Evolutionary conservation across 352 stramenopile species (phyloP), one percentile per base, ranked within the genome.

Genomic region (Globisporangium apiculatum): DNA sequence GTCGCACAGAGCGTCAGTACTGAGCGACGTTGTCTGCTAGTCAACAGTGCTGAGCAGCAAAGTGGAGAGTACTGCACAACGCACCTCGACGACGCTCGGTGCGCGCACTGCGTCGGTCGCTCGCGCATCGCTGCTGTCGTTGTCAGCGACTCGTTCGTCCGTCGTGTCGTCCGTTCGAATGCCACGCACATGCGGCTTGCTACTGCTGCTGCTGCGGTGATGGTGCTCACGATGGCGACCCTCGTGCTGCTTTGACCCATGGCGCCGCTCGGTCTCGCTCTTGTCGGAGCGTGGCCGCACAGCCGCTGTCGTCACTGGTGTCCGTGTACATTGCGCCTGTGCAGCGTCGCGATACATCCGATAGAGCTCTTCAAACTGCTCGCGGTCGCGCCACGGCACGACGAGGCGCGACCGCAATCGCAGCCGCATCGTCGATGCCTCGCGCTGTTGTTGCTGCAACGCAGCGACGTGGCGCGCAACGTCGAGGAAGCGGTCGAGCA

Each of bases 401-500:
- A 88, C 56, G 12, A 66, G 65, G 35, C 76, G 72, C 24, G 71
- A 67, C 38, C 69, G 68, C 0, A 87, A 61, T 15, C 86, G 70
- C 62, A 3, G 55, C 77, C 11, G 69, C 58, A 10, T 70, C 74
- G 56, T 87, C 77, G 40, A 85, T 51, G 41, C 72, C 69, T 5
- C 74, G 74, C 45, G 88, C 24, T 31, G 24, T 31, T 31, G 73
- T 6, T 67, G 65, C 3, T 59, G 51, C 10, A 87, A 61, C 24
- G 24, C 24, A 31, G 24, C 24, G 24, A 31, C 24, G 55, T 93
- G 79, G 42, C 62, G 45, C 10, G 77, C 75, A 36, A 91, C 74
- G 46, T 87, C 77, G 47, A 91, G 64, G 51, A 93, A 93, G 2
- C 65, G 67, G 63, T 91, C 72, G 4, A 93, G 67, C 68, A 89